Evolutionary conservation across 2,329 filamentous ascomycete genomes (phyloP), one percentile per base, ranked within the genome.

Genomic region (Fusarium papillatum): DNA sequence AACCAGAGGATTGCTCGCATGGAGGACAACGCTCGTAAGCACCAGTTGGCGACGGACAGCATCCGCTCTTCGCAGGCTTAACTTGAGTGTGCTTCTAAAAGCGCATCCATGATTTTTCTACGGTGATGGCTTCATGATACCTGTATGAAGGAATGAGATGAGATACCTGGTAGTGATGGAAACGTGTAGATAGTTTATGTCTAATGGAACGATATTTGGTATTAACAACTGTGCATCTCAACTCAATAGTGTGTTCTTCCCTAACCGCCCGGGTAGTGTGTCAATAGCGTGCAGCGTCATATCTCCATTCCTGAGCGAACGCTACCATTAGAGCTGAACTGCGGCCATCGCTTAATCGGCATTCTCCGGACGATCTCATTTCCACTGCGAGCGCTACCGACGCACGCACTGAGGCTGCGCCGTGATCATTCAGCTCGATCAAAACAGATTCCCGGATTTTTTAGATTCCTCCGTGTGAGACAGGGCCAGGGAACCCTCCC

Each of bases 21-120:
- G 73, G 73, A 75, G 5, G 66, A 65, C 5, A 75, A 76, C 29
- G 73, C 73, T 22, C 66, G 73, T 6, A 73, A 76, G 29, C 73
- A 75, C n/a, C 73, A 75, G 11, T 29, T 76, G 13, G 70, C 70
- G 14, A 70, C 66, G 7, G 73, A 66, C 13, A 71, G 69, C 26
- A 22, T 57, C 50, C 50, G 50, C 50, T 57, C 46, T 7, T 50
- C 50, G 5, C 19, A 57, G 50, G 29, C 50, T 57, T 57, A 31
- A 57, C 50, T 57, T 57, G 19, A 57, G 2, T n/a, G 19, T 57
- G 50, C 50, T 34, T 9, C 29, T 13, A 34, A 57, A 34, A 34
- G 50, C 19, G 19, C 19, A 34, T 57, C 13, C 7, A 57, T 57
- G 50, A 34, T 57, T 34, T 34, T 22, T 57, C 50, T 57, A 57